Evolutionary conservation across 1,284 basidiomycete species (phyloP), one percentile per base, ranked within the genome.

Genomic region (Heimioporus punctisporus): DNA sequence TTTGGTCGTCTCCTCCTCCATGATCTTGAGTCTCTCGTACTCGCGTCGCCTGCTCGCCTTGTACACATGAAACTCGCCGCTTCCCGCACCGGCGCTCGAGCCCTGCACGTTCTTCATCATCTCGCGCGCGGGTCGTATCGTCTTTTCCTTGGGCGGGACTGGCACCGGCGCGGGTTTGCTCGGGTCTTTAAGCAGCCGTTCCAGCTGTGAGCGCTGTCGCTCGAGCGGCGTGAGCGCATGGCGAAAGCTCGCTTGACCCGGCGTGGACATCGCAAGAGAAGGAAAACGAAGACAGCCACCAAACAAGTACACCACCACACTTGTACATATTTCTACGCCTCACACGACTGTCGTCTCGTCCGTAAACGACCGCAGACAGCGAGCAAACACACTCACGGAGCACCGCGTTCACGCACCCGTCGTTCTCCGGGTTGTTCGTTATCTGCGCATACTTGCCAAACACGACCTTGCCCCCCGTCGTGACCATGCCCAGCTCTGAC

Each of bases 51-150:
- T 78, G 60, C 89, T 87, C 44, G 97, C 95, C 72, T 99, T 99
- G 79, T 99, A 99, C 6, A 99, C 97, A 69, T 99, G 97, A 65
- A 97, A 97, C 73, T 97, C 95, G 48, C 95, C 95, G 60, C 91
- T 95, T 46, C 95, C 95, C 19, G 95, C 93, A 52, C 92, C 95
- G 3, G 94, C 93, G 72, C 90, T 93, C 11, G 92, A 95, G 2
- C 95, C 95, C 70, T 96, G 93, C 5, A 98, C 95, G 62, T 97
- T 98, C 82, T 97, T 98, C 90, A 99, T 97, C 90, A 97, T 97
- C 72, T 98, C 96, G 48, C 91, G 80, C 8, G 93, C 79, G 1
- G 93, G 77, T 27, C 93, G 79, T 37, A 97, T 79, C 0, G 79
- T 81, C 74, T 93, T 93, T 60, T 95, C 88, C 69, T 88, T 89